Conservation (phyloP, 2,329 filamentous ascomycete genomes). For the Penicillium polonicum region DNA sequence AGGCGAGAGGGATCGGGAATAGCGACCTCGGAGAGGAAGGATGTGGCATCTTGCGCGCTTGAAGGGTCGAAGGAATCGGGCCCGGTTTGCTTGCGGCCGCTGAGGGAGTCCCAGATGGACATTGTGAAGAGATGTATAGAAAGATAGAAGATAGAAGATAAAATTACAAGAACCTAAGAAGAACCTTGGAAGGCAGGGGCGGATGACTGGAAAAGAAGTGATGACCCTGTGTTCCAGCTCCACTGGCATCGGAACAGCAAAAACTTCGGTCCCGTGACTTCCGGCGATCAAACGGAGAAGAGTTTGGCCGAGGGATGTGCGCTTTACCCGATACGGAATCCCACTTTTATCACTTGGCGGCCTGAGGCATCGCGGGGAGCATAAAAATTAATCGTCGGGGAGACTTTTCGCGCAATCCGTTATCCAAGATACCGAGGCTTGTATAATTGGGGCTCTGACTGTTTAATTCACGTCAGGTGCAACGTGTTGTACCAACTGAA, state of each 20-base stretch:
- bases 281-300: conserved; percentile 20
- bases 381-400: conserved; percentile 14
- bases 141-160: conserved; percentile 23
- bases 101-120: conserved; percentile 62
- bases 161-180: conserved; percentile 25
- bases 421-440: conserved; percentile 12
- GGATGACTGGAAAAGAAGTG: conserved; percentile 15
- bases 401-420: conserved; percentile 9
- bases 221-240: conserved; percentile 28
- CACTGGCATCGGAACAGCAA: conserved; percentile 31
- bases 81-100: conserved; percentile 57
- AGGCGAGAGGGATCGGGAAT: conserved; percentile 84
- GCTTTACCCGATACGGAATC: conserved; percentile 26
- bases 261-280: conserved; percentile 43
- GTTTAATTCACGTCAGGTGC: conserved; percentile 12
- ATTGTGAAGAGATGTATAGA: conserved; percentile 38
- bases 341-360: conserved; percentile 19
- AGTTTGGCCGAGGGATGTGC: conserved; percentile 16
- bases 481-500: conserved; percentile 14
- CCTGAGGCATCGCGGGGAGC: conserved; percentile 31
- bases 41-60: conserved; percentile 75
- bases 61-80: conserved; percentile 67
- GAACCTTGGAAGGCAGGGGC: conserved; percentile 17
- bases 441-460: conserved; percentile 24
- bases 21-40: conserved; percentile 74